Base-by-base conservation (phyloP, 2,329 filamentous ascomycete genomes). In the Aspergillus sergii region DNA sequence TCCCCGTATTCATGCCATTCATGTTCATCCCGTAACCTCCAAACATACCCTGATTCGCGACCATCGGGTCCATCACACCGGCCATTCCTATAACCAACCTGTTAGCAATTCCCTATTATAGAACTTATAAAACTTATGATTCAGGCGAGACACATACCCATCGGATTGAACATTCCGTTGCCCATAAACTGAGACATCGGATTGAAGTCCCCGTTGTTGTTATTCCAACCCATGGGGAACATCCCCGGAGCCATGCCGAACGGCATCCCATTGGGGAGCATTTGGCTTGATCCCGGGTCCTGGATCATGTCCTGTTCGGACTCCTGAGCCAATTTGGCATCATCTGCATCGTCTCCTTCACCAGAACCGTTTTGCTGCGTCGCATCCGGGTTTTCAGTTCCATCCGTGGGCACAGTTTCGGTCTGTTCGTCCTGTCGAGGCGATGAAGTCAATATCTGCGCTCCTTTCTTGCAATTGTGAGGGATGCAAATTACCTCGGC, bases 1-100 rank as follows among this genome's bases (percentile, higher is more conserved):
- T 86, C 77, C 87, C 85, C 91, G 94, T 92, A 79, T 86, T 90
- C 88, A 91, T 90, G 80, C 91, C 91, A 84, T 94, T 91, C 92
- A 96, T 95, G 79, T 86, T 86, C 90, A 94, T 93, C 70, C 79
- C 80, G 73, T 80, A 82, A 62, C 78, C 80, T 68, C 80, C 78
- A 78, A 80, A 81, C 78, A 82, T 82, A 70, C 80, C 80, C 72
- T 81, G 79, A 78, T 76, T 80, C 72, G 78, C 76, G 72, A 75
- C 74, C 80, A 82, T 81, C 67, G 78, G 79, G 81, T 94, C 91
- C 91, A 96, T 94, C 89, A 94, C 92, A 73, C 88, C 88, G 69
- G 90, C 83, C 90, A 95, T 94, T 75, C 88, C 91, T 91, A 69
- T 1, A 28, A 67, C 63, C 43, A 45, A 41, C 19, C 5, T 26